These are phyloP conservation scores for Atkinsonella hypoxylon DNA, from an alignment of 2,329 filamentous ascomycete species.

Conservation along the genomic window DNA sequence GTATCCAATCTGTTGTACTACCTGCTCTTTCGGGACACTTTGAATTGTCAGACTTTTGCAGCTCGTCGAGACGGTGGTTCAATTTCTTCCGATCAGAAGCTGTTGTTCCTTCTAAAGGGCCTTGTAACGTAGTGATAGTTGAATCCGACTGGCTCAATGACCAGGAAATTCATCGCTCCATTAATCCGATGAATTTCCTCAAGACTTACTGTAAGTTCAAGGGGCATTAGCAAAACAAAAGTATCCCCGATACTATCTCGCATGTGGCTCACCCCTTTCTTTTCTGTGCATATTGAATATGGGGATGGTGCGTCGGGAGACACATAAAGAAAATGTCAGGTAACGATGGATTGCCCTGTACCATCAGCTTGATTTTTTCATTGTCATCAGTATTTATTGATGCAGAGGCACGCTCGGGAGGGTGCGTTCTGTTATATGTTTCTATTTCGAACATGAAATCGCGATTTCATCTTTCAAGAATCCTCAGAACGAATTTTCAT, in stretches of 20 bases:
- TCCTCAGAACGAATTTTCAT: not conserved
- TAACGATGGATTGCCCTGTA: not conserved
- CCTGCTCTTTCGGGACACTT: not conserved
- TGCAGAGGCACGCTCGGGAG: not conserved
- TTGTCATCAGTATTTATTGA: not conserved
- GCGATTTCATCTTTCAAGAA: not conserved
- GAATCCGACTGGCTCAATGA: constrained; percentile 21
- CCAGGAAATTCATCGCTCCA: not conserved
- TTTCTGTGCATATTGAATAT: constrained; percentile 3
- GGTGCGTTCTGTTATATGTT: constrained; percentile 1
- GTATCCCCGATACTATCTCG: not conserved
- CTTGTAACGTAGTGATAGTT: constrained; percentile 30
- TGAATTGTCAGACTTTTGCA: not conserved
- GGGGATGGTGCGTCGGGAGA: not conserved
- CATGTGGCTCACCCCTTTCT: not conserved
- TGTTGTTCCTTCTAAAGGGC: not conserved
- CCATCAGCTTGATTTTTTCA: not conserved
- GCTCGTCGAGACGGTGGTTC: not conserved
- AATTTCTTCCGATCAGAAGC: not conserved
- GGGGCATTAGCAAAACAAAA: not conserved
- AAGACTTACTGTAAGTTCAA: not conserved
- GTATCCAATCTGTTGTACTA: not conserved
- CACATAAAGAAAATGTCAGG: not conserved
- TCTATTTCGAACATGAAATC: constrained; percentile 1
- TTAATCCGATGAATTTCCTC: not conserved